Conservation (phyloP, 495 filamentous ascomycete species). For the Corynascus novoguineensis region DNA sequence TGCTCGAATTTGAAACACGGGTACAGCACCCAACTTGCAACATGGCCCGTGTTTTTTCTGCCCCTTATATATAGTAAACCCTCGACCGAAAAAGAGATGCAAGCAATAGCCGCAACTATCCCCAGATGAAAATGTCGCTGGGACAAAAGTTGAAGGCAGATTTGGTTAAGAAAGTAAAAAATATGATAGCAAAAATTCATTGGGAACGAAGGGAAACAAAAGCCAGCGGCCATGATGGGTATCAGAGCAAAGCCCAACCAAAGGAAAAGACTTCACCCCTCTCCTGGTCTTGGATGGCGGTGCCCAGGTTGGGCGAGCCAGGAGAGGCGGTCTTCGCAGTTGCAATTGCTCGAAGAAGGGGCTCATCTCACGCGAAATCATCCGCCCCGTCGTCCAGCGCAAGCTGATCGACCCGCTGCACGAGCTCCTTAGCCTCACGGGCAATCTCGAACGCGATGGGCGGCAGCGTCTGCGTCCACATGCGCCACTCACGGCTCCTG, state of each 20-base stretch:
- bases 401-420: slow-evolving; percentile 40
- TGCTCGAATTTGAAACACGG: too few species aligned
- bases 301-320: too few species aligned
- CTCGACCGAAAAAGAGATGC: neutral
- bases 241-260: slow-evolving; percentile 20
- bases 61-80: neutral
- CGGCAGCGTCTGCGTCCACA: slow-evolving; percentile 65
- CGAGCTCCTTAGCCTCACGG: slow-evolving; percentile 72
- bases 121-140: neutral
- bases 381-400: slow-evolving; percentile 36
- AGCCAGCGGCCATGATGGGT: slow-evolving; percentile 27
- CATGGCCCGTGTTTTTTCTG: too few species aligned
- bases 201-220: neutral
- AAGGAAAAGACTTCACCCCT: neutral
- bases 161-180: neutral
- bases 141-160: neutral
- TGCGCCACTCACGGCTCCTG: slow-evolving; percentile 49
- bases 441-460: slow-evolving; percentile 87
- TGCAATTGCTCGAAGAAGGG: too few species aligned
- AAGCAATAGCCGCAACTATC: neutral
- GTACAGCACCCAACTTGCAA: neutral
- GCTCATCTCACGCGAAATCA: slow-evolving; percentile 37
- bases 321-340: too few species aligned
- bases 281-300: too few species aligned
- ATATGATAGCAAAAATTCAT: neutral